Percentiles rank a stretch among this genome's conserved stretches.
These are phyloP conservation scores for Annona squamosa DNA, from an alignment of 164 flowering plant species.

Conservation along the genomic window DNA sequence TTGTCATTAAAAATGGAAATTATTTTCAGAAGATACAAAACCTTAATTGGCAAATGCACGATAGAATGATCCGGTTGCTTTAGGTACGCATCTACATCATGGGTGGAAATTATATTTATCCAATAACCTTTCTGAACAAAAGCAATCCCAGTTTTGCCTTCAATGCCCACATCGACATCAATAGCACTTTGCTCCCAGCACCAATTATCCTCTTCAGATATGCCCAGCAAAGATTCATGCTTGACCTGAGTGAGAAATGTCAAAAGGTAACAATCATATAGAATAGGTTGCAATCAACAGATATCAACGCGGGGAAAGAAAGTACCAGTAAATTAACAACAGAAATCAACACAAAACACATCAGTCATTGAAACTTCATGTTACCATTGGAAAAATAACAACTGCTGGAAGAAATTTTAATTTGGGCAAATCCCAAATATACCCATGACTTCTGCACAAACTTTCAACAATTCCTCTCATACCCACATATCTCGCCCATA, in stretches of 20 bases:
- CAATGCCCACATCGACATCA: conserved; percentile 73
- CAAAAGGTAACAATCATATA: background rate
- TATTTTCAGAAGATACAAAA: conserved; percentile 12
- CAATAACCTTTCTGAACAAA: conserved; percentile 90
- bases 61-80: conserved; percentile 46
- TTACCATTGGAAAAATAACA: background rate
- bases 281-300: background rate
- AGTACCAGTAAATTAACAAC: background rate
- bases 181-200: conserved; percentile 79
- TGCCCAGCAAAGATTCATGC: conserved; percentile 29
- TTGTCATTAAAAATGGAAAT: background rate
- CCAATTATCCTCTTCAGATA: conserved; percentile 66
- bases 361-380: background rate
- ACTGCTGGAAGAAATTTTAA: background rate
- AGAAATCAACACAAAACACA: background rate
- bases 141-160: conserved; percentile 53
- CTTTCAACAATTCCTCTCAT: too few relatives aligned
- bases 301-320: background rate
- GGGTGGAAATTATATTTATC: conserved; percentile 69
- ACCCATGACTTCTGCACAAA: too few relatives aligned
- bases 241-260: conserved; percentile 41
- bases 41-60: conserved; percentile 67
- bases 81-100: conserved; percentile 67
- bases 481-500: too few relatives aligned
- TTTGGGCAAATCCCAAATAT: too few relatives aligned